Conservation (phyloP, 2,329 filamentous ascomycete genomes). For the Atkinsonella texensis region DNA sequence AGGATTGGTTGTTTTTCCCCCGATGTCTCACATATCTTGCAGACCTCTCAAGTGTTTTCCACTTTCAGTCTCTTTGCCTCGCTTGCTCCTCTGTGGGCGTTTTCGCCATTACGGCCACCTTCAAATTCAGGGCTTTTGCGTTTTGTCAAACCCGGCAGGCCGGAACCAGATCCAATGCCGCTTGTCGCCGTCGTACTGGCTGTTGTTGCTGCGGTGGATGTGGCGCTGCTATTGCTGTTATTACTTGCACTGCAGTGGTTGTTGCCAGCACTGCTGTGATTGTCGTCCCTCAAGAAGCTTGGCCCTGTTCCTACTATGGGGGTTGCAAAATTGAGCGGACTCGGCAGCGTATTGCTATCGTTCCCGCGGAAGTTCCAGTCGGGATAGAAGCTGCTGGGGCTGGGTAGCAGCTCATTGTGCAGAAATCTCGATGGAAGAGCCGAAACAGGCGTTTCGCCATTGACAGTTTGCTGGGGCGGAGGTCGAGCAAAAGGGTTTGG, state of each 20-base stretch:
- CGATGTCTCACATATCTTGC: background rate
- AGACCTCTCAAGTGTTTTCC: constrained; percentile 21
- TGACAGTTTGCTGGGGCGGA: constrained; percentile 54
- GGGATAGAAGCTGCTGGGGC: constrained; percentile 82
- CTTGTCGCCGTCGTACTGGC: constrained; percentile 8
- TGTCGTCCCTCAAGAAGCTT: constrained; percentile 50
- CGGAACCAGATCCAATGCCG: constrained; percentile 6
- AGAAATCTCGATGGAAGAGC: constrained; percentile 87
- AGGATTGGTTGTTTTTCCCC: too few species aligned
- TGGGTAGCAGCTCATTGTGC: constrained; percentile 75
- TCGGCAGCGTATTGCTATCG: constrained; percentile 79
- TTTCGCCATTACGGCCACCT: constrained; percentile 27
- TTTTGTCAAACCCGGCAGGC: constrained; percentile 25
- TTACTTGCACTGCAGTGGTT: constrained; percentile 10
- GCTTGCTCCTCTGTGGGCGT: constrained; percentile 24
- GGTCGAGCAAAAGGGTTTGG: constrained; percentile 93
- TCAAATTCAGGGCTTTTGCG: constrained; percentile 44
- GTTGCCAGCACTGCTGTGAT: constrained; percentile 10
- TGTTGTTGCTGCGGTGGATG: constrained; percentile 5
- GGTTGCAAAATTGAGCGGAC: constrained; percentile 85
- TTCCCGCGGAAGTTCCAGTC: constrained; percentile 69
- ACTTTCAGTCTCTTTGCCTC: constrained; percentile 43
- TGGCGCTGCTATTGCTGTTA: constrained; percentile 12
- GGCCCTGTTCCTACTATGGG: constrained; percentile 53
- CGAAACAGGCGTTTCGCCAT: constrained; percentile 65